Conservation (phyloP, 2,329 filamentous ascomycete genomes). For the Sclerotiophoma versabilis region DNA sequence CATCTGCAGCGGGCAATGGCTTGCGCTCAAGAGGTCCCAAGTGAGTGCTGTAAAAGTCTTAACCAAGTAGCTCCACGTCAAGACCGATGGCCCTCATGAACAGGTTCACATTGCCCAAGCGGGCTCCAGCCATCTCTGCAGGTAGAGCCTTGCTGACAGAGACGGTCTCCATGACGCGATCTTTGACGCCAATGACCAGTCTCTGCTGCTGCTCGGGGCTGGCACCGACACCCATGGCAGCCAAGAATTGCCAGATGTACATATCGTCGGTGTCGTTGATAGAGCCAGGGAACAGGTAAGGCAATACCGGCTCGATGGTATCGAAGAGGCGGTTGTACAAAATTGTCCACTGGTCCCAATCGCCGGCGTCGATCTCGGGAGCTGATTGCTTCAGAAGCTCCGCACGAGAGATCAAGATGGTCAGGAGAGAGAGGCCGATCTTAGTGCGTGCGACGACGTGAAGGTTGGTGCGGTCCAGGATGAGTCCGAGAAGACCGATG, state of each 20-base stretch:
- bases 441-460: conserved; percentile 85
- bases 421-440: conserved; percentile 87
- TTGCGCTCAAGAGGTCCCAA: conserved; percentile 1
- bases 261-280: conserved; percentile 91
- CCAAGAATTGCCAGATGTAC: conserved; percentile 97
- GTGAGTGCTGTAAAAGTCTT: conserved; percentile 32
- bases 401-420: conserved; percentile 91
- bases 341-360: conserved; percentile 78
- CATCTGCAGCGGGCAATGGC: background rate
- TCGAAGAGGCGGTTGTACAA: conserved; percentile 91
- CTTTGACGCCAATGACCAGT: conserved; percentile 94
- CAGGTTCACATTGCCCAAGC: conserved; percentile 90
- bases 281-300: conserved; percentile 88
- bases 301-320: conserved; percentile 80
- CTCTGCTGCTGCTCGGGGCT: conserved; percentile 94
- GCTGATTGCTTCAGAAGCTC: conserved; percentile 89
- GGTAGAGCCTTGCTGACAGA: conserved; percentile 87
- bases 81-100: conserved; percentile 99
- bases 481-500: conserved; percentile 84
- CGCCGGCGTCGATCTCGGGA: conserved; percentile 68
- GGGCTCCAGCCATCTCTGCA: conserved; percentile 80
- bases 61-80: conserved; percentile 82
- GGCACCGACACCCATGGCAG: conserved; percentile 91
- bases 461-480: conserved; percentile 82
- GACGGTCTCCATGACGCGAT: conserved; percentile 96